Evolutionary conservation across 148 eudicot genomes (phyloP), one percentile per base, ranked within the genome.

Genomic region (Selenicereus undatus): DNA sequence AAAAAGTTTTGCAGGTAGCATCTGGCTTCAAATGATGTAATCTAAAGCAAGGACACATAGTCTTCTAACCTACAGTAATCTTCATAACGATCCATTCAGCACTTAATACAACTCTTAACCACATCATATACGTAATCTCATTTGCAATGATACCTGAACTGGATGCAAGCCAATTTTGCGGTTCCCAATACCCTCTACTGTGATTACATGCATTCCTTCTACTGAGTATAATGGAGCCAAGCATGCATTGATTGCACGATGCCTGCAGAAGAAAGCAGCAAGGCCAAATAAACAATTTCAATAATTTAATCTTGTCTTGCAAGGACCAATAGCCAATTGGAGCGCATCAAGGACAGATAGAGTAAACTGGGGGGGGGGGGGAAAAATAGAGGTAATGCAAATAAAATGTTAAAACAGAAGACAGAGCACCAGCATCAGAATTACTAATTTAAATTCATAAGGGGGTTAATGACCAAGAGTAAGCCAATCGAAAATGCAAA

Each of bases 121-220:
- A 39, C 64, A 50, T 74, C 42, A 75, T 71, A 68, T 27, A 78
- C 77, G 4, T 16, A 29, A 75, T 62, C 35, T 22, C 54, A 50
- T 14, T 11, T 42, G 24, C 48, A 66, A 70, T 77, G 43, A 74
- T 87, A 97, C 99, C 99, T 97, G 99, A 87, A 97, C 90, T 78
- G 99, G 99, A 92, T 97, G 99, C 86, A 97, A 81, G 43, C 98
- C 98, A 62, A 78, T 50, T 85, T 85, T 92, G 29, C 86, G 90
- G 84, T 86, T 97, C 79, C 98, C 99, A 78, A 97, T 82, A 76
- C 99, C 99, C 85, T 97, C 99, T 80, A 94, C 93, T n/a, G 99
- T 97, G 84, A 97, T 94, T 27, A 94, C 92, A 85, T 94, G 98
- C 98, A 92, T 92, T 84, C 98, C 98, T 90, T 94, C 98, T 18